Percentiles rank a stretch among this genome's conserved stretches.
These are phyloP conservation scores for Alisma plantagoaquatica DNA, from an alignment of 106 monocot species.

Conservation along the genomic window DNA sequence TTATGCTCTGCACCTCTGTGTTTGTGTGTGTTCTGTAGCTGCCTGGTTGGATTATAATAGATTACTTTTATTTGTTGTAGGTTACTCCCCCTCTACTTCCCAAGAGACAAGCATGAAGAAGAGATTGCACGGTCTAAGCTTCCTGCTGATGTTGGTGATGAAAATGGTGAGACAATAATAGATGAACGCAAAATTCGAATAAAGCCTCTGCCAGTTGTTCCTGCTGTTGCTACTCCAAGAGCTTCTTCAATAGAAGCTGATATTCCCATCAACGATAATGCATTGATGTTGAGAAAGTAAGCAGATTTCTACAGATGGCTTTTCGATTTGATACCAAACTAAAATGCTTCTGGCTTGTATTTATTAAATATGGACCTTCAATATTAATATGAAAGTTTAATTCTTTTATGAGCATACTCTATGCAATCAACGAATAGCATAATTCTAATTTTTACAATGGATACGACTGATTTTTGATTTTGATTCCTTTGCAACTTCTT, in stretches of 20 bases:
- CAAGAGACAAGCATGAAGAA: slow-evolving; percentile 96
- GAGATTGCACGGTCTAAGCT: slow-evolving; percentile 88
- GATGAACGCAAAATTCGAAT: slow-evolving; percentile 99
- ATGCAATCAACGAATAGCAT: too few relatives aligned
- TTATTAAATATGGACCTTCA: too few relatives aligned
- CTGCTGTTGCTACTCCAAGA: slow-evolving; percentile 10
- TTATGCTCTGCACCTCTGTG: too few relatives aligned
- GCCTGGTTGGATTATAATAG: too few relatives aligned
- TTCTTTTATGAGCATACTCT: too few relatives aligned
- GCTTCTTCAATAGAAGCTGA: slow-evolving; percentile 22
- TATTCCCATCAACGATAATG: slow-evolving; percentile 55
- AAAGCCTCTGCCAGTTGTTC: slow-evolving; percentile 72
- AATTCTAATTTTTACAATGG: too few relatives aligned
- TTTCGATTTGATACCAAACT: too few relatives aligned
- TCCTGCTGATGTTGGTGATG: slow-evolving; percentile 99
- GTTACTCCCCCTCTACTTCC: slow-evolving; percentile 97
- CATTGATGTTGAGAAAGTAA: slow-evolving; percentile 46
- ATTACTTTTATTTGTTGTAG: slow-evolving; percentile 28
- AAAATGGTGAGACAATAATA: slow-evolving; percentile 95
- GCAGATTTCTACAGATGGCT: slow-evolving; percentile 17
- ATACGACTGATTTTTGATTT: too few relatives aligned
- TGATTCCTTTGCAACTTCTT: too few relatives aligned
- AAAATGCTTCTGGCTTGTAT: too few relatives aligned
- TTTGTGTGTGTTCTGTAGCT: too few relatives aligned
- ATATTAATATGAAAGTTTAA: too few relatives aligned